Conservation (phyloP, 345 rosid genomes). For the Xanthoceras sorbifolium region DNA sequence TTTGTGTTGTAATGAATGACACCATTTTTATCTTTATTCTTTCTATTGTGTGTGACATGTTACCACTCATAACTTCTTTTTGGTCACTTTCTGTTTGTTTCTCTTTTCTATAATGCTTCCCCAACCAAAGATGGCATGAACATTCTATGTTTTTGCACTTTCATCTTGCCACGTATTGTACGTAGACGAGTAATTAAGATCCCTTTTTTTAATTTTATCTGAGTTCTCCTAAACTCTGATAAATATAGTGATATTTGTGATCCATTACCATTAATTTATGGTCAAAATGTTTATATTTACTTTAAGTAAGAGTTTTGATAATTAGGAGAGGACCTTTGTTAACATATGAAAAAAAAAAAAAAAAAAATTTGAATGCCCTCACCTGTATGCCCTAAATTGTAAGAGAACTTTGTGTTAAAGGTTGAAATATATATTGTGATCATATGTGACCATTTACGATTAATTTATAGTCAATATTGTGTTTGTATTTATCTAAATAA, state of each 20-base stretch:
- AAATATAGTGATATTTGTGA: too few relatives aligned
- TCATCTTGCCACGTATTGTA: neutral
- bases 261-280: too few relatives aligned
- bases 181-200: too few relatives aligned
- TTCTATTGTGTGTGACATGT: conserved; percentile 42
- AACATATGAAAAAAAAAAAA: too few relatives aligned
- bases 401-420: neutral
- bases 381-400: too few relatives aligned
- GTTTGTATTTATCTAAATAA: neutral
- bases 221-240: neutral
- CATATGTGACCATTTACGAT: too few relatives aligned
- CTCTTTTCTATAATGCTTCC: conserved; percentile 23
- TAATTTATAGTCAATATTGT: neutral
- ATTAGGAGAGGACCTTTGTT: too few relatives aligned
- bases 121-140: conserved; percentile 19
- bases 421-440: neutral
- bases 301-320: neutral
- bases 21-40: conserved; percentile 35
- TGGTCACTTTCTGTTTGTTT: conserved; percentile 54
- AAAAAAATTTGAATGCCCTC: too few relatives aligned
- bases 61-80: conserved; percentile 49
- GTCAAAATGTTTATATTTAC: too few relatives aligned
- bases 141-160: conserved; percentile 15
- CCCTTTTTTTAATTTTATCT: too few relatives aligned
- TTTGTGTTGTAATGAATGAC: conserved; percentile 26